Percentiles rank a stretch among this genome's conserved stretches.
Conservation (phyloP, 1,139 yeast species). For the Nematodospora anomalae region DNA sequence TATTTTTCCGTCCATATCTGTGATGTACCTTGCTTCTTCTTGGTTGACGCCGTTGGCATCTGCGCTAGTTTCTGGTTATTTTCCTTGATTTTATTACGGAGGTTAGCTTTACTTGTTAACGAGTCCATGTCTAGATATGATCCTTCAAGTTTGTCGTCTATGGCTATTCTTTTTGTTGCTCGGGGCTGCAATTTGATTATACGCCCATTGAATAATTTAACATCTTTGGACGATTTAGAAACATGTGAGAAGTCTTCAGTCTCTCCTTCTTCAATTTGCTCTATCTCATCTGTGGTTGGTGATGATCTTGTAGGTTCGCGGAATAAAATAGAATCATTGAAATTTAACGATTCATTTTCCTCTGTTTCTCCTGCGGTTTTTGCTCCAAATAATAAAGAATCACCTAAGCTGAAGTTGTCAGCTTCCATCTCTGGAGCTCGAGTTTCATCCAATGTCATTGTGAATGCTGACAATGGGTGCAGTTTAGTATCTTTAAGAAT, state of each 20-base stretch:
- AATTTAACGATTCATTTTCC: neutral
- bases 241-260: slow-evolving; percentile 6
- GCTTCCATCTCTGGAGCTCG: slow-evolving; percentile 1
- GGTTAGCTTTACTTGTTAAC: slow-evolving; percentile 29
- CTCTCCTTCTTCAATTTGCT: neutral
- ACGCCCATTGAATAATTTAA: slow-evolving; percentile 28
- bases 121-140: slow-evolving; percentile 32
- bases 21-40: slow-evolving; percentile 1
- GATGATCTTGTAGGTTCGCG: neutral
- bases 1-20: slow-evolving; percentile 79
- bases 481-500: no score
- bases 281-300: neutral
- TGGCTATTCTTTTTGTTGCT: slow-evolving; percentile 3
- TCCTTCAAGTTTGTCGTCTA: slow-evolving; percentile 12
- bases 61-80: slow-evolving; percentile 17
- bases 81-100: slow-evolving; percentile 24
- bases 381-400: slow-evolving; percentile 5
- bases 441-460: neutral
- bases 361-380: neutral
- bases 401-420: slow-evolving; percentile 4
- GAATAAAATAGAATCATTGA: neutral
- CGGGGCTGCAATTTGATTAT: slow-evolving; percentile 22
- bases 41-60: neutral
- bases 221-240: slow-evolving; percentile 17
- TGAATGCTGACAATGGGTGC: no score